Conservation (phyloP, 192 early-diverging fungal species). For the Coemansia biformis region DNA sequence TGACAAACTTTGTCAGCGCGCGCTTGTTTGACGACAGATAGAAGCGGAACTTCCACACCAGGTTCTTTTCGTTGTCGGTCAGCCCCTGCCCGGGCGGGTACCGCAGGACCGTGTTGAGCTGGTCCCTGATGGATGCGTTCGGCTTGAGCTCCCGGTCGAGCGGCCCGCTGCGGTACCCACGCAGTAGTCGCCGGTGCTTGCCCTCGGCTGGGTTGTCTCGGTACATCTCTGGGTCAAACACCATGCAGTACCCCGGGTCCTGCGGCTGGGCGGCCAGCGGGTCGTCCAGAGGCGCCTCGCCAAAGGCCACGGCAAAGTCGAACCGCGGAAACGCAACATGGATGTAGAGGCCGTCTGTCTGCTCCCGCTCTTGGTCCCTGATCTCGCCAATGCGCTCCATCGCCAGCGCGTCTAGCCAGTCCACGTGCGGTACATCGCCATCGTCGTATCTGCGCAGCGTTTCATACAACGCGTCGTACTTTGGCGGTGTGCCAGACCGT, state of each 20-base stretch:
- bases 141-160: slow-evolving; percentile 95
- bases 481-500: too few species aligned
- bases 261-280: slow-evolving; percentile 32
- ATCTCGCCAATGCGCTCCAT: slow-evolving; percentile 86
- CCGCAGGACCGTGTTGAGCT: slow-evolving; percentile 85
- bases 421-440: slow-evolving; percentile 77
- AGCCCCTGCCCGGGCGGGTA: slow-evolving; percentile 89
- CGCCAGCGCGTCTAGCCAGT: slow-evolving; percentile 90
- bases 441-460: slow-evolving; percentile 78
- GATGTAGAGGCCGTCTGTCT: slow-evolving; percentile 2
- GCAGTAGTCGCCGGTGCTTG: slow-evolving; percentile 84
- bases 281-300: slow-evolving; percentile 59
- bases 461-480: slow-evolving; percentile 76
- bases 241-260: slow-evolving; percentile 50
- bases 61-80: slow-evolving; percentile 81
- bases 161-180: slow-evolving; percentile 84
- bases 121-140: slow-evolving; percentile 91
- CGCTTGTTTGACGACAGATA: slow-evolving; percentile 89
- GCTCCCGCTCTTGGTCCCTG: slow-evolving; percentile 54
- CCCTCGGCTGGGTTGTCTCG: slow-evolving; percentile 93
- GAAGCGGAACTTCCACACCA: slow-evolving; percentile 98
- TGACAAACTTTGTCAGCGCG: slow-evolving; percentile 97
- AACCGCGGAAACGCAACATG: slow-evolving; percentile 91
- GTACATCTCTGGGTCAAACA: slow-evolving; percentile 79
- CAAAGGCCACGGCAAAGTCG: slow-evolving; percentile 93